Evolutionary conservation across 2,329 filamentous ascomycete genomes (phyloP).

Genomic region (Cladophialophora immunda): DNA sequence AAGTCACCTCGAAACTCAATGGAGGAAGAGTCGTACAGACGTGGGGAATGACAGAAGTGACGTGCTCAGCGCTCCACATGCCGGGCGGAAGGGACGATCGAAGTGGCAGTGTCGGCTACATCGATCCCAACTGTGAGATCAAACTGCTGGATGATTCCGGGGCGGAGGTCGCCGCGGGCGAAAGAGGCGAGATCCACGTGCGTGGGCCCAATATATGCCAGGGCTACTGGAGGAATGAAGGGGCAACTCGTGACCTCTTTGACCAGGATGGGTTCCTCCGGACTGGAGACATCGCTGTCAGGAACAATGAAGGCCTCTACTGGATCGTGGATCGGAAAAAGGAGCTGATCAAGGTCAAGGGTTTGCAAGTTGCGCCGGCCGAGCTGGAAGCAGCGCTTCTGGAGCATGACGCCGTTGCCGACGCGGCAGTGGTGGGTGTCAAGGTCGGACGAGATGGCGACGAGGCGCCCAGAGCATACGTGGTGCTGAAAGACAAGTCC

Average conservation of each 20-base stretch:
- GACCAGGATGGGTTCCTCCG: conserved; percentile 75
- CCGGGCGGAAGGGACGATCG: conserved; percentile 51
- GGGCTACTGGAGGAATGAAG: conserved; percentile 62
- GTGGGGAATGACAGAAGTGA: conserved; percentile 69
- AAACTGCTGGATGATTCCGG: conserved; percentile 75
- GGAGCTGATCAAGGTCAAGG: conserved; percentile 71
- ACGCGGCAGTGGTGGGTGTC: conserved; percentile 65
- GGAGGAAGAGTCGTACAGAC: conserved; percentile 57
- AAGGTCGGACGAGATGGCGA: neutral
- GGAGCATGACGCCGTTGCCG: conserved; percentile 60
- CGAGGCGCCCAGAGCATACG: conserved; percentile 28
- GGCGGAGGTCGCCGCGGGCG: conserved; percentile 71
- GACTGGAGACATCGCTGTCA: conserved; percentile 83
- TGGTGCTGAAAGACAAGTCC: conserved; percentile 47
- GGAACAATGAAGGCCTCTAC: conserved; percentile 67
- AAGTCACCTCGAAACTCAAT: conserved; percentile 58
- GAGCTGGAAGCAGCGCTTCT: conserved; percentile 64
- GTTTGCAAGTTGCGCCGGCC: conserved; percentile 65
- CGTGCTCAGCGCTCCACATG: conserved; percentile 69
- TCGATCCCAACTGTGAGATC: conserved; percentile 47
- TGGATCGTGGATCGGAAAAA: conserved; percentile 54
- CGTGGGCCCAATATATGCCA: conserved; percentile 61
- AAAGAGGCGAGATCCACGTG: conserved; percentile 70
- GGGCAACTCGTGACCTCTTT: conserved; percentile 69
- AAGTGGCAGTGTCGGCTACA: conserved; percentile 59